Percentiles rank a stretch among this genome's conserved stretches.
These are phyloP conservation scores for Plasmodium knowlesi DNA, from an alignment of 169 alveolate species.

Conservation along the genomic window DNA sequence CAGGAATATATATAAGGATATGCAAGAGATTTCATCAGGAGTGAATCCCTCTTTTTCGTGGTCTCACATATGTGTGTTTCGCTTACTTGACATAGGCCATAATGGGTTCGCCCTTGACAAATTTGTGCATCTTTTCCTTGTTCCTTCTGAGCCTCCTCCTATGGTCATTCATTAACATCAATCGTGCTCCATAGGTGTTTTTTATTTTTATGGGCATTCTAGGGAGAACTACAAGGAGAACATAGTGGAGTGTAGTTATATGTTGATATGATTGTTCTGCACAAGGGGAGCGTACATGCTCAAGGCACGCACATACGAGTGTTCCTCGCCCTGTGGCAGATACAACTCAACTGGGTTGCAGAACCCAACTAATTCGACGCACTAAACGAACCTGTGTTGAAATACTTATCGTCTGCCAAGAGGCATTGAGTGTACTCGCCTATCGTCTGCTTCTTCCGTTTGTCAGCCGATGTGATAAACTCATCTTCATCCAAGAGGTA, in stretches of 20 bases:
- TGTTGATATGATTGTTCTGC: not conserved
- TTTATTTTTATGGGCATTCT: slow-evolving; percentile 83
- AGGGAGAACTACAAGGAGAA: slow-evolving; percentile 79
- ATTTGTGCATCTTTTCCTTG: slow-evolving; percentile 40
- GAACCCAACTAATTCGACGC: not conserved
- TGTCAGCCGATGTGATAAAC: slow-evolving; percentile 76
- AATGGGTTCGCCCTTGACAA: slow-evolving; percentile 64
- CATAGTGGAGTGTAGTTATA: not conserved
- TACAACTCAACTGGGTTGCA: not conserved
- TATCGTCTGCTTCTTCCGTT: slow-evolving; percentile 75
- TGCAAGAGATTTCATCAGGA: not conserved
- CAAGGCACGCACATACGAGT: not conserved
- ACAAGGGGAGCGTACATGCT: no score
- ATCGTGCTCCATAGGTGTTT: slow-evolving; percentile 78
- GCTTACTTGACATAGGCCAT: slow-evolving; percentile 67
- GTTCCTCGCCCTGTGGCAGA: not conserved
- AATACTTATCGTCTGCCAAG: slow-evolving; percentile 82
- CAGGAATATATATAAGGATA: not conserved
- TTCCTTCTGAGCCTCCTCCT: slow-evolving; percentile 47
- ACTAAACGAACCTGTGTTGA: slow-evolving; percentile 78
- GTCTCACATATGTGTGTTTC: not conserved
- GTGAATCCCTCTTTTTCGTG: not conserved
- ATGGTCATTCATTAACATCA: slow-evolving; percentile 52
- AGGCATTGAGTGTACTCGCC: slow-evolving; percentile 81
- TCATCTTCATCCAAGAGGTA: slow-evolving; percentile 82